Evolutionary conservation across 2,329 filamentous ascomycete genomes (phyloP), one percentile per base, ranked within the genome.

Genomic region (Colletotrichum chrysophilum): DNA sequence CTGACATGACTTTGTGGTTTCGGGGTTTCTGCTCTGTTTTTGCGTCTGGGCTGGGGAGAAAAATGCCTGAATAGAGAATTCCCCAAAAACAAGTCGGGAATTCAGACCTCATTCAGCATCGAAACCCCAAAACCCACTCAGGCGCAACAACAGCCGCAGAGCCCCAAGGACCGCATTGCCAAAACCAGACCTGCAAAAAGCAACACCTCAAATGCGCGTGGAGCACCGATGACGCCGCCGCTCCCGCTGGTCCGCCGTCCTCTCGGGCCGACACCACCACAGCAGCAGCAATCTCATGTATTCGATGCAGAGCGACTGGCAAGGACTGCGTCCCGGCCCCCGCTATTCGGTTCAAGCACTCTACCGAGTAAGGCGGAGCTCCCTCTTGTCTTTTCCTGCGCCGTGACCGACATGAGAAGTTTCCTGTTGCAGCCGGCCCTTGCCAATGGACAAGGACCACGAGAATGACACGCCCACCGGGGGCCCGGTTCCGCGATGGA

Each of bases 161-260:
- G 28, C 67, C 67, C 32, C 32, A 34, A 14, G 43, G 43, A 52
- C 43, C 12, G 60, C 60, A 24, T 6, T 24, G n/a, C 18, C 43
- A 24, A 34, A 55, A 32, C 48, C 58, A 67, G 62, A 62, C 68
- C 24, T 74, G 71, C 66, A 74, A 74, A 26, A 70, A 24, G 36
- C 66, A 70, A 16, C 71, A 71, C 36, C 71, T 71, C 48, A 74
- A 71, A 61, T 74, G 71, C 71, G 48, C 38, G 60, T 71, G 68
- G 72, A 24, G 60, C 52, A 30, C 36, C n/a, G 61, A 75, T 66
- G 70, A 62, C 56, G 72, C 56, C 30, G 72, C 56, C 61, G 72
- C 61, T 38, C 26, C 62, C 55, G 52, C 70, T 58, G 65, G 65
- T 36, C 61, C 60, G 55, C 43, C 68, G 34, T 52, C 67, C 28